phyloP scores from a whole-genome alignment of 139 green algal species.

The Chlamydomonas asymmetrica region DNA sequence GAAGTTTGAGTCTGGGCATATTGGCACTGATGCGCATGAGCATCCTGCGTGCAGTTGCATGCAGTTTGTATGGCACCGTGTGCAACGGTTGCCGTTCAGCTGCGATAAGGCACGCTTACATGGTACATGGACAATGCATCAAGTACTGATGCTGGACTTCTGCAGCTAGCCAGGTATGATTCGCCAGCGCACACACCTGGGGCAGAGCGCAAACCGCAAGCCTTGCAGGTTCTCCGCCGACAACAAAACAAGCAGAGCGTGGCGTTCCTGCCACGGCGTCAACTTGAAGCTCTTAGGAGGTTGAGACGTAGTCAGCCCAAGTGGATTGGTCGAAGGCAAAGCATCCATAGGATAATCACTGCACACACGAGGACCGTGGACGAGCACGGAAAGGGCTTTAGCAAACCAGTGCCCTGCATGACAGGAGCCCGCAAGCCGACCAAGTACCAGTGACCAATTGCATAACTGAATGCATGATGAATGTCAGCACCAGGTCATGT shows the following conservation, averaged over 20 bases:
- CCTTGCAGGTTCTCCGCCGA: slow-evolving; percentile 74
- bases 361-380: not conserved
- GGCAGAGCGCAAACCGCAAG: slow-evolving; percentile 81
- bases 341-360: slow-evolving; percentile 28
- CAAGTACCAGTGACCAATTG: not conserved
- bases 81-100: no score
- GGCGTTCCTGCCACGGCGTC: slow-evolving; percentile 72
- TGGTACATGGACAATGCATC: no score
- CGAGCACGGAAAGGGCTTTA: not conserved
- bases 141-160: not conserved
- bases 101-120: no score
- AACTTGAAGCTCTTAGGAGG: slow-evolving; percentile 31
- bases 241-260: slow-evolving; percentile 69
- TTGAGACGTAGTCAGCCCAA: slow-evolving; percentile 4
- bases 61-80: no score
- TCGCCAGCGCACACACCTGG: slow-evolving; percentile 48
- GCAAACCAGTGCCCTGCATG: not conserved
- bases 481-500: no score
- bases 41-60: no score
- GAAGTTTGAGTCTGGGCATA: no score
- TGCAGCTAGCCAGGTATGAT: not conserved
- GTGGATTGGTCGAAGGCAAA: slow-evolving; percentile 16
- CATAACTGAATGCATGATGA: no score
- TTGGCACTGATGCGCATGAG: no score
- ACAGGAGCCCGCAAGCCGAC: not conserved